Evolutionary conservation across 225 moss, liverwort and hornwort genomes (phyloP).

Genomic region (Pseudisothecium myosuroides): DNA sequence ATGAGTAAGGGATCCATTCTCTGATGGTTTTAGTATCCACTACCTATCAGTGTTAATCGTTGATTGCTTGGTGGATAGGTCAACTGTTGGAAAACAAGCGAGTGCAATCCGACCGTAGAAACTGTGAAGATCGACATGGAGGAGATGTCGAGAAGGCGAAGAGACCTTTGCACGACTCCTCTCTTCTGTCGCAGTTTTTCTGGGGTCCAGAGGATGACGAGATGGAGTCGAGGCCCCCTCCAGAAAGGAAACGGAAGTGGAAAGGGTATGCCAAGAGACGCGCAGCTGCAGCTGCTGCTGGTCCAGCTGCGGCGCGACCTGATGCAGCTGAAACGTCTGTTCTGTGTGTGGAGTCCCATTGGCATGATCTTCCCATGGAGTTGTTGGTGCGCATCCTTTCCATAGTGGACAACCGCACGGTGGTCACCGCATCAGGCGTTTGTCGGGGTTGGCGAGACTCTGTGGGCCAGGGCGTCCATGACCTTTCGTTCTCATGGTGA

Average conservation of each 20-base stretch:
- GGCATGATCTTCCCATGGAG: constrained; percentile 89
- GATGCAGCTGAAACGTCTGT: constrained; percentile 28
- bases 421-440: constrained; percentile 70
- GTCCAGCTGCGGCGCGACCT: neutral
- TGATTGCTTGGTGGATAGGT: constrained; percentile 4
- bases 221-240: constrained; percentile 65
- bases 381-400: constrained; percentile 67
- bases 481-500: constrained; percentile 88
- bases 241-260: constrained; percentile 63
- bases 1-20: neutral
- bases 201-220: constrained; percentile 72
- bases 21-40: neutral
- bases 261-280: constrained; percentile 47
- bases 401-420: constrained; percentile 71
- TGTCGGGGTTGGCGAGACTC: constrained; percentile 82
- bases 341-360: constrained; percentile 28
- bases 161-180: constrained; percentile 33
- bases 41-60: neutral
- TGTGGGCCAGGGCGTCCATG: constrained; percentile 62
- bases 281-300: neutral
- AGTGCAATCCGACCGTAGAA: constrained; percentile 6
- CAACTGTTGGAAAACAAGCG: constrained; percentile 19
- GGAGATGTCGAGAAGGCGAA: constrained; percentile 24
- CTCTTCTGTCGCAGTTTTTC: constrained; percentile 44
- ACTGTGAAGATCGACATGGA: constrained; percentile 10